phyloP scores from a whole-genome alignment of 2,329 filamentous ascomycete species.

The Penicillium sp. region DNA sequence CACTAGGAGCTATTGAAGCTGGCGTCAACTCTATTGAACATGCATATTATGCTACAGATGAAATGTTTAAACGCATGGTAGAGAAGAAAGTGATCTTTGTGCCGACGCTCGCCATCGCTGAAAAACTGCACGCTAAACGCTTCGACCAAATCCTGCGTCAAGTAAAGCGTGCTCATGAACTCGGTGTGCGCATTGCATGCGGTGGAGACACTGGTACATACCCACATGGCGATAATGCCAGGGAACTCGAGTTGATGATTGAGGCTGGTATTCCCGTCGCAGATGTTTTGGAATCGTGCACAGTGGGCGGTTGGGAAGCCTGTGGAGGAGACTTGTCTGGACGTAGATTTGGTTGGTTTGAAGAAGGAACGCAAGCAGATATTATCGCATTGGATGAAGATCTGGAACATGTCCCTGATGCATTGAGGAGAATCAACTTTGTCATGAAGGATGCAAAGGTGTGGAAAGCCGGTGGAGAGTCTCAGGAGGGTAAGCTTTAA shows the following conservation, averaged over 20 bases:
- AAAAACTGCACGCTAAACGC: conserved; percentile 26
- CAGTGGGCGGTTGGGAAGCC: conserved; percentile 53
- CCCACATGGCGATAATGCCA: conserved; percentile 50
- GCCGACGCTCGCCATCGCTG: conserved; percentile 51
- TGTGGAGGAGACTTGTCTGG: conserved; percentile 53
- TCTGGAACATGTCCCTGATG: conserved; percentile 20
- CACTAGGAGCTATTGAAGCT: conserved; percentile 44
- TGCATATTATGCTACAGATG: conserved; percentile 35
- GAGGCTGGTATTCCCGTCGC: conserved; percentile 49
- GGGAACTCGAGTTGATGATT: conserved; percentile 53
- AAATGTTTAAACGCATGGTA: conserved; percentile 44
- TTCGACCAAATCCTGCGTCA: conserved; percentile 34
- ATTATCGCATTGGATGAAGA: conserved; percentile 49
- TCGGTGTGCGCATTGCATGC: conserved; percentile 45
- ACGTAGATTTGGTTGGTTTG: conserved; percentile 50
- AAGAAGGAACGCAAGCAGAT: conserved; percentile 49
- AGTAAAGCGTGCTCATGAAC: conserved; percentile 44
- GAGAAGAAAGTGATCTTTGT: conserved; percentile 48
- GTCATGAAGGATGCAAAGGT: conserved; percentile 1
- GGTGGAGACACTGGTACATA: conserved; percentile 55
- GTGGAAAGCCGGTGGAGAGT: background rate
- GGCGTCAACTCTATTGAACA: conserved; percentile 51
- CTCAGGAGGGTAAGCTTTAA: background rate
- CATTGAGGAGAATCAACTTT: background rate
- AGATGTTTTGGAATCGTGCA: conserved; percentile 50